Evolutionary conservation across 129 eudicot species (phyloP).

Genomic region (Helianthus annuus): HanXRQr2.0-SUNRISE NC_035436.2:201785299-201785798

Average conservation of each 20-base stretch:
- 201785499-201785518: slow-evolving; percentile 72
- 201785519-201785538: slow-evolving; percentile 43
- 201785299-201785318: no score
- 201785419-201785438: slow-evolving; percentile 61
- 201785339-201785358: background rate
- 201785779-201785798: background rate
- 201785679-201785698: slow-evolving; percentile 75
- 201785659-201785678: slow-evolving; percentile 83
- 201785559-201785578: background rate
- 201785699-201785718: slow-evolving; percentile 93
- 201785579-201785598: background rate
- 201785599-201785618: slow-evolving; percentile 93
- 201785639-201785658: slow-evolving; percentile 64
- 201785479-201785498: slow-evolving; percentile 85
- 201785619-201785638: slow-evolving; percentile 65
- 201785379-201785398: slow-evolving; percentile 91
- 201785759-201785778: background rate
- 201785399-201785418: slow-evolving; percentile 75
- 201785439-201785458: slow-evolving; percentile 86
- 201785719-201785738: slow-evolving; percentile 63
- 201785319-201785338: background rate
- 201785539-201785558: background rate
- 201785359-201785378: slow-evolving; percentile 95
- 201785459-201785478: slow-evolving; percentile 83
- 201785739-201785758: slow-evolving; percentile 50